Evolutionary conservation across 2,329 filamentous ascomycete species (phyloP).

Genomic region (Epichloe uncinata): DNA sequence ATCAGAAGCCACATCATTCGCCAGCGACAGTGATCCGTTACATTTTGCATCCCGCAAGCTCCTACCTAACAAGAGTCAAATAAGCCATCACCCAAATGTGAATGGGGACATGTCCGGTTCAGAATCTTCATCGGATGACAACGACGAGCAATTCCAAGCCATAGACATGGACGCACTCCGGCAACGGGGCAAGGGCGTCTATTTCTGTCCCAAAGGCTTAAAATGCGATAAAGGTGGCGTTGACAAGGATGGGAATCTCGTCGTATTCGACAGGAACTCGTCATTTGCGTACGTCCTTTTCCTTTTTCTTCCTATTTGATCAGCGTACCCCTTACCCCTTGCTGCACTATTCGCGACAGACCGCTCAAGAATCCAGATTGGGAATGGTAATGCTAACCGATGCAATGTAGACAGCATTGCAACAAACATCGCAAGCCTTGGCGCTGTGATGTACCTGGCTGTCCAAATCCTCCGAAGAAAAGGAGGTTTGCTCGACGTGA

Average conservation of each 20-base stretch:
- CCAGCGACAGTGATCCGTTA: constrained; percentile 11
- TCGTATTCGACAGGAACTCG: constrained; percentile 28
- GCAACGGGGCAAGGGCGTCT: constrained; percentile 25
- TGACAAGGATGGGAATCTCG: constrained; percentile 23
- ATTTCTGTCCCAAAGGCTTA: constrained; percentile 22
- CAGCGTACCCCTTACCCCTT: not conserved
- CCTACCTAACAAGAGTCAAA: constrained; percentile 9
- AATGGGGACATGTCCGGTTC: constrained; percentile 10
- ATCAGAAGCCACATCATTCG: constrained; percentile 7
- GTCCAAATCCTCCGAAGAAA: constrained; percentile 28
- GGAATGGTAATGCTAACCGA: constrained; percentile 2
- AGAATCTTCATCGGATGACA: constrained; percentile 17
- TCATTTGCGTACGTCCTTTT: constrained; percentile 22
- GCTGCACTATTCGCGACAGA: not conserved
- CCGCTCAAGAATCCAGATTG: not conserved
- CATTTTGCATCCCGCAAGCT: constrained; percentile 12
- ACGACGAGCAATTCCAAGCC: constrained; percentile 21
- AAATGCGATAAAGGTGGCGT: constrained; percentile 28
- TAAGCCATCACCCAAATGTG: constrained; percentile 6
- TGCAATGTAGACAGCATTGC: constrained; percentile 23
- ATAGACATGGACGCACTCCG: constrained; percentile 27
- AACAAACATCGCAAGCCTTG: constrained; percentile 30
- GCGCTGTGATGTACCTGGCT: constrained; percentile 25
- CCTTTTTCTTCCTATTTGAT: not conserved
- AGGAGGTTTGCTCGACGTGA: constrained; percentile 28